Conservation (phyloP, 2,329 filamentous ascomycete species). For the Trichoderma afroharzianum region DNA sequence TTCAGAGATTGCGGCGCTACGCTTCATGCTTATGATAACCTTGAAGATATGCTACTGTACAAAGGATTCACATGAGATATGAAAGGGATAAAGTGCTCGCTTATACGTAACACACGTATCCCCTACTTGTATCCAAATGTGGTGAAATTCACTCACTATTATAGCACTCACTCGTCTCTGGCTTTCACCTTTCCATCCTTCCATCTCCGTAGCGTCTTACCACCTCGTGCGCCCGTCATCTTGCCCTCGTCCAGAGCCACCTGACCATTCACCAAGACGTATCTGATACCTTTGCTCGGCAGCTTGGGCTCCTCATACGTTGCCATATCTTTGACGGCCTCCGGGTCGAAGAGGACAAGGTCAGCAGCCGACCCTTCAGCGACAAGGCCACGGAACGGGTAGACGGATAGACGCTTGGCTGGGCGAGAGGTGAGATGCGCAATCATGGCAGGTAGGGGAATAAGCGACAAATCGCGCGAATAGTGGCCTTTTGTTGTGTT, state of each 20-base stretch:
- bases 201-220: constrained; percentile 21
- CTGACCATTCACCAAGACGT: constrained; percentile 25
- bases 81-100: neutral
- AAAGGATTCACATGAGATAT: neutral
- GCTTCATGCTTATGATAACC: neutral
- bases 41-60: neutral
- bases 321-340: constrained; percentile 22
- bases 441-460: constrained; percentile 23
- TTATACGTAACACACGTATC: neutral
- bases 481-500: constrained; percentile 20
- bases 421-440: constrained; percentile 25
- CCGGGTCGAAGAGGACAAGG: constrained; percentile 24
- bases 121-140: neutral
- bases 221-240: constrained; percentile 22
- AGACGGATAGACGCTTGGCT: constrained; percentile 24
- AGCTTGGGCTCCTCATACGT: constrained; percentile 24
- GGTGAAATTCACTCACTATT: neutral
- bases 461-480: constrained; percentile 22
- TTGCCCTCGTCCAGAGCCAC: constrained; percentile 24
- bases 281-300: constrained; percentile 22
- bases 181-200: constrained; percentile 19
- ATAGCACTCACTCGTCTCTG: constrained; percentile 1
- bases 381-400: constrained; percentile 23
- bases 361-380: constrained; percentile 25
- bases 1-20: neutral